phyloP scores from a whole-genome alignment of 148 eudicot species.

The Nyssa sinensis region DNA sequence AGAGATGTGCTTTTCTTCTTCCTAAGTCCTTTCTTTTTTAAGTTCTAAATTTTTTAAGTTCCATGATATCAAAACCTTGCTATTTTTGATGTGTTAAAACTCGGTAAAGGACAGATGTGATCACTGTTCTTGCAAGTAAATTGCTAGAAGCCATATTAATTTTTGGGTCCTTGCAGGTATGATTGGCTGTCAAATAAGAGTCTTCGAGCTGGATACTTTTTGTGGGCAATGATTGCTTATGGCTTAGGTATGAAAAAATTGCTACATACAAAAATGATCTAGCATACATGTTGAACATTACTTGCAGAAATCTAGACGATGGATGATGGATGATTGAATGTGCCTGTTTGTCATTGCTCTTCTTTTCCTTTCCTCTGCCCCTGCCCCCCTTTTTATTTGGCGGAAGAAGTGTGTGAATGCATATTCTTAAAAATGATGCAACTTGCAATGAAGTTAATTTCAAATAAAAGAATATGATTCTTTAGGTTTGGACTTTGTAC shows the following conservation, averaged over 20 bases:
- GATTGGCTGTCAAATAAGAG: constrained; percentile 92
- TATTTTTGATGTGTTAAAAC: not conserved
- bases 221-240: constrained; percentile 93
- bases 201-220: constrained; percentile 76
- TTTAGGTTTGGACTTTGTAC: not conserved
- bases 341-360: not conserved
- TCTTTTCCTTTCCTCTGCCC: not conserved
- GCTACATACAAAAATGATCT: not conserved
- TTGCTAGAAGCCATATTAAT: not conserved
- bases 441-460: too few species aligned
- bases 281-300: not conserved
- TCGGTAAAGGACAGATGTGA: not conserved
- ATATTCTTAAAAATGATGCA: too few species aligned
- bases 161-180: constrained; percentile 50
- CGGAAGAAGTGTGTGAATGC: too few species aligned
- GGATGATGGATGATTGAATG: not conserved
- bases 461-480: too few species aligned
- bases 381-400: too few species aligned
- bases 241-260: constrained; percentile 62
- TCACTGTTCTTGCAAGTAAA: not conserved
- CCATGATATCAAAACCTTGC: not conserved
- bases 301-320: not conserved
- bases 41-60: not conserved
- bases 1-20: not conserved
- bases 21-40: not conserved